Conservation (phyloP, 192 early-diverging fungal genomes). For the Rhizophagus clarus region DNA sequence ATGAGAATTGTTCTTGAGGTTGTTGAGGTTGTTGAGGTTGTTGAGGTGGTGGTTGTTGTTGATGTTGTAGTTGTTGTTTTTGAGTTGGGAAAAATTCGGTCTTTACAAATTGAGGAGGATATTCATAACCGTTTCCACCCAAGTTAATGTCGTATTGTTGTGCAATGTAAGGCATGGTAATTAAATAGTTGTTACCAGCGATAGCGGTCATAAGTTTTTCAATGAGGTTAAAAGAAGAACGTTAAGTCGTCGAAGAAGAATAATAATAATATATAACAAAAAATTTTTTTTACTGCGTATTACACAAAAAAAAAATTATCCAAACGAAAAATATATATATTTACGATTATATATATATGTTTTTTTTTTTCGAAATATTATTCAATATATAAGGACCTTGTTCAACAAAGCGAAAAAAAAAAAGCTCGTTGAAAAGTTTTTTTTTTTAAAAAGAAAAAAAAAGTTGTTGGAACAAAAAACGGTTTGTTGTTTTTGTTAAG, state of each 20-base stretch:
- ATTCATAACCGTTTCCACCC: neutral
- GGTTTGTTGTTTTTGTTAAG: neutral
- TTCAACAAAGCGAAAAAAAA: neutral
- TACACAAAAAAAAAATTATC: no score
- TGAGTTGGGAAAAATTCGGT: constrained; percentile 9
- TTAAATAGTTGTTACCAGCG: constrained; percentile 1
- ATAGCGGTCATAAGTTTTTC: constrained; percentile 21
- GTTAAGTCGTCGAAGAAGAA: neutral
- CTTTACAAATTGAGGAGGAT: neutral
- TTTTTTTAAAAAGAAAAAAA: neutral
- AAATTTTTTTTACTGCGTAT: no score
- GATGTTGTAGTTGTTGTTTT: neutral
- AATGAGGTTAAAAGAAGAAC: neutral
- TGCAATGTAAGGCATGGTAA: neutral
- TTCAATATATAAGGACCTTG: neutral
- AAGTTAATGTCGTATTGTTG: neutral
- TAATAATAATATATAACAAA: no score
- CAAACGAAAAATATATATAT: no score
- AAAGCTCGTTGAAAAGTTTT: neutral
- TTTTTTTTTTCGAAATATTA: neutral
- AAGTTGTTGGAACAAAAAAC: neutral
- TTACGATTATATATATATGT: neutral
- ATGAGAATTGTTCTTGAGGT: neutral
- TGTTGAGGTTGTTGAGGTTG: neutral
- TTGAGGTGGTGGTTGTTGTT: neutral